These are phyloP conservation scores for Candida suzukii DNA, from an alignment of 805 yeast species.

Conservation along the genomic window DNA sequence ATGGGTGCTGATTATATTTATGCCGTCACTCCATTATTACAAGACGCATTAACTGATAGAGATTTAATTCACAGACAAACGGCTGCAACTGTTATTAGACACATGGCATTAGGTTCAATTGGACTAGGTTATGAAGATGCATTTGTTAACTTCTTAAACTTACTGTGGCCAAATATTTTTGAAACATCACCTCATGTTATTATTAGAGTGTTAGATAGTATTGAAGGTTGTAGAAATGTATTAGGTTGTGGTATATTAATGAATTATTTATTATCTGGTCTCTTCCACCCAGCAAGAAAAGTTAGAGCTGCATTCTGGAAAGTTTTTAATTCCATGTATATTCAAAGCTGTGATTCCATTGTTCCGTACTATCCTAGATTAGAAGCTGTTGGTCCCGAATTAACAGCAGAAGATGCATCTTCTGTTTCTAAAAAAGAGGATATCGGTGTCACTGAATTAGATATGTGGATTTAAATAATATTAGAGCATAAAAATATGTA, in stretches of 20 bases:
- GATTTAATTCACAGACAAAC: slow-evolving; percentile 94
- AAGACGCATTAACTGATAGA: slow-evolving; percentile 85
- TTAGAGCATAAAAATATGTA: background rate
- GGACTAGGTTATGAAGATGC: slow-evolving; percentile 78
- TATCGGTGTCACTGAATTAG: slow-evolving; percentile 22
- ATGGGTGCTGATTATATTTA: slow-evolving; percentile 76
- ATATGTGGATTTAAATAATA: slow-evolving; percentile 17
- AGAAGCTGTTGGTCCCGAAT: slow-evolving; percentile 23
- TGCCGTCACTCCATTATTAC: slow-evolving; percentile 69
- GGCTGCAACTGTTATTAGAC: slow-evolving; percentile 81
- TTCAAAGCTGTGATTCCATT: slow-evolving; percentile 64
- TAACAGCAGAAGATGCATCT: slow-evolving; percentile 6
- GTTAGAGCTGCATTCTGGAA: slow-evolving; percentile 86
- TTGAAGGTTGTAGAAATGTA: slow-evolving; percentile 63
- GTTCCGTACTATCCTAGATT: slow-evolving; percentile 76
- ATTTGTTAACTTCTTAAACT: slow-evolving; percentile 74
- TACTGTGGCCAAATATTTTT: slow-evolving; percentile 80
- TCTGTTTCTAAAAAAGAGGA: slow-evolving; percentile 11
- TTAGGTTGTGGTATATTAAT: slow-evolving; percentile 71
- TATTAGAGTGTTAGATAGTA: slow-evolving; percentile 68
- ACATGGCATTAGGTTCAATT: slow-evolving; percentile 69
- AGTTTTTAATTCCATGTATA: slow-evolving; percentile 68
- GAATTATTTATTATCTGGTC: slow-evolving; percentile 79
- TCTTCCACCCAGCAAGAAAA: slow-evolving; percentile 88
- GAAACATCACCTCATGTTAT: slow-evolving; percentile 97